Conservation (phyloP, 805 yeast species). For the Yamadazyma ubonensis region DNA sequence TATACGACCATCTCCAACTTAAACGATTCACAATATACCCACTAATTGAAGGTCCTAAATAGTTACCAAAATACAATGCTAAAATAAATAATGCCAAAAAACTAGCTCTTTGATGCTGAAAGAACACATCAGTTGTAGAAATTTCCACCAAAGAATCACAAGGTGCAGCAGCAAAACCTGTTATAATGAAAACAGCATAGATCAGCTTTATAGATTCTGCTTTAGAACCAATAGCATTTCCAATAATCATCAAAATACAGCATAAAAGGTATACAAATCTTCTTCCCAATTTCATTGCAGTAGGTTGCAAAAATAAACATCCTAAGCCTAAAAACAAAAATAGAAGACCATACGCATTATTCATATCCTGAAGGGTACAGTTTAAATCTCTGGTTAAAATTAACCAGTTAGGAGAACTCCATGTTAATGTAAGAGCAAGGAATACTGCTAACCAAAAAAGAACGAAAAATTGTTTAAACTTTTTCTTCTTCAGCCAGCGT, state of each 20-base stretch:
- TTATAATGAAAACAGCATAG: slow-evolving; percentile 22
- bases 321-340: slow-evolving; percentile 35
- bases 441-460: slow-evolving; percentile 26
- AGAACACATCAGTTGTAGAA: slow-evolving; percentile 44
- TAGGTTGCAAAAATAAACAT: slow-evolving; percentile 33
- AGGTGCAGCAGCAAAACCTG: slow-evolving; percentile 39
- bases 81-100: slow-evolving; percentile 32
- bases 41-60: slow-evolving; percentile 44
- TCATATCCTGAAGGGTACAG: slow-evolving; percentile 23
- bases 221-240: slow-evolving; percentile 26
- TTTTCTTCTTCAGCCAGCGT: slow-evolving; percentile 32
- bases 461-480: slow-evolving; percentile 29
- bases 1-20: slow-evolving; percentile 44
- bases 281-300: slow-evolving; percentile 30
- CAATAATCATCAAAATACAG: slow-evolving; percentile 22
- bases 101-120: slow-evolving; percentile 42
- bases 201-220: slow-evolving; percentile 22
- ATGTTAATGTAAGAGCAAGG: slow-evolving; percentile 24
- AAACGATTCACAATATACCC: slow-evolving; percentile 41
- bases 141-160: slow-evolving; percentile 48
- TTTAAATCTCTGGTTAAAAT: slow-evolving; percentile 25
- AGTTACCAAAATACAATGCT: slow-evolving; percentile 44
- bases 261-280: slow-evolving; percentile 29
- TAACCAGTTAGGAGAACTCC: slow-evolving; percentile 30
- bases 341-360: slow-evolving; percentile 24